A percentile compares a stretch with the other conserved stretches of the same genome.
Conservation (phyloP, 805 yeast genomes). For the Candida anglica region DNA sequence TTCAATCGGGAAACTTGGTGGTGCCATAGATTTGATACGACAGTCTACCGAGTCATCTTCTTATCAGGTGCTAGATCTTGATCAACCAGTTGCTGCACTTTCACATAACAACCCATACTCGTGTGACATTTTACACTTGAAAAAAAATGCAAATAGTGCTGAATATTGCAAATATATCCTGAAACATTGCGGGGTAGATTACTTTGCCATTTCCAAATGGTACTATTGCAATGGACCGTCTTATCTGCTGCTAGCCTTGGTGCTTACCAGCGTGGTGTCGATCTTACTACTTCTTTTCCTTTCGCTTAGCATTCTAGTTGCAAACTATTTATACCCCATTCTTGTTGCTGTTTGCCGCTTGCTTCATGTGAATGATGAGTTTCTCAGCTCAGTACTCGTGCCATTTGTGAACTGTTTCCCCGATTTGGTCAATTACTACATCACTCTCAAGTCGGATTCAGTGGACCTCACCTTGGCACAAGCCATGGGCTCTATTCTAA, state of each 20-base stretch:
- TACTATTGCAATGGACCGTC: no score
- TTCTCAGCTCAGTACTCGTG: constrained; percentile 28
- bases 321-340: constrained; percentile 29
- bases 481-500: constrained; percentile 29
- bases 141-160: no score
- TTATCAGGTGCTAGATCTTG: no score
- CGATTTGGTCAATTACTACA: constrained; percentile 32
- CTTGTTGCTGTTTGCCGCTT: constrained; percentile 21
- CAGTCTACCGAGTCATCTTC: no score
- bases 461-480: constrained; percentile 35
- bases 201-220: constrained; percentile 22
- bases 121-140: no score
- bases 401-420: constrained; percentile 36
- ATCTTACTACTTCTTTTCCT: constrained; percentile 15
- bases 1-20: no score
- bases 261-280: constrained; percentile 4
- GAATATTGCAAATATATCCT: neutral
- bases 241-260: no score
- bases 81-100: no score
- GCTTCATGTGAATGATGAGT: constrained; percentile 21
- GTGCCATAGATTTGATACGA: no score
- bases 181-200: constrained; percentile 15
- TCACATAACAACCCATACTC: no score
- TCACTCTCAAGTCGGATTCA: constrained; percentile 22
- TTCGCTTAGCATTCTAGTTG: constrained; percentile 28